Evolutionary conservation across 1,284 basidiomycete species (phyloP).

Genomic region (Cryptococcus wingfieldii): DNA sequence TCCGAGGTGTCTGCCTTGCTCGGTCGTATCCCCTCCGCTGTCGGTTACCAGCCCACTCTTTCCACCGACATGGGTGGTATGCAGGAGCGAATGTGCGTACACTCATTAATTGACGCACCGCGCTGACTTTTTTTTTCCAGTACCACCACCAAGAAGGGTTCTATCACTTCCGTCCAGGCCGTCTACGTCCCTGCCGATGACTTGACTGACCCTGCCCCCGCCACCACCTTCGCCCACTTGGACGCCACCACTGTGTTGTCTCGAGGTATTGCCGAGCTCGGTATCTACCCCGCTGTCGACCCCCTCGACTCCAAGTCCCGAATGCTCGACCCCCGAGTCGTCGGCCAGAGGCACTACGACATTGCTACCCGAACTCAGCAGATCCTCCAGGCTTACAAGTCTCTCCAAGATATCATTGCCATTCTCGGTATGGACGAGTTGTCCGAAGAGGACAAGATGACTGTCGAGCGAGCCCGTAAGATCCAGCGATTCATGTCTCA

Average conservation of each 20-base stretch:
- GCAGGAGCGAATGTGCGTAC: slow-evolving; percentile 79
- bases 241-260: slow-evolving; percentile 98
- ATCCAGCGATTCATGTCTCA: slow-evolving; percentile 95
- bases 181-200: slow-evolving; percentile 99
- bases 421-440: slow-evolving; percentile 97
- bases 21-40: slow-evolving; percentile 99
- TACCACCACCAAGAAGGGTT: slow-evolving; percentile 99
- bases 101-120: neutral
- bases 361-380: slow-evolving; percentile 94
- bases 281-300: slow-evolving; percentile 99
- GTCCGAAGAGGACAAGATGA: slow-evolving; percentile 98
- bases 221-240: slow-evolving; percentile 99
- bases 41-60: slow-evolving; percentile 99
- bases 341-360: slow-evolving; percentile 87
- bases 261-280: slow-evolving; percentile 97
- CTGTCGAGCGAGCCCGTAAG: slow-evolving; percentile 68
- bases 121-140: neutral
- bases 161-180: slow-evolving; percentile 98
- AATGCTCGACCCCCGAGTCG: slow-evolving; percentile 99
- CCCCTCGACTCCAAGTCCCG: slow-evolving; percentile 98
- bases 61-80: slow-evolving; percentile 99
- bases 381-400: slow-evolving; percentile 99
- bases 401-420: slow-evolving; percentile 73
- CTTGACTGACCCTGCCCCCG: slow-evolving; percentile 99
- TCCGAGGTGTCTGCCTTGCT: slow-evolving; percentile 99